Percentiles rank a stretch among this genome's conserved stretches.
Evolutionary conservation across 1,284 basidiomycete genomes (phyloP).

Genomic region (Pseudozyma pruni): DNA sequence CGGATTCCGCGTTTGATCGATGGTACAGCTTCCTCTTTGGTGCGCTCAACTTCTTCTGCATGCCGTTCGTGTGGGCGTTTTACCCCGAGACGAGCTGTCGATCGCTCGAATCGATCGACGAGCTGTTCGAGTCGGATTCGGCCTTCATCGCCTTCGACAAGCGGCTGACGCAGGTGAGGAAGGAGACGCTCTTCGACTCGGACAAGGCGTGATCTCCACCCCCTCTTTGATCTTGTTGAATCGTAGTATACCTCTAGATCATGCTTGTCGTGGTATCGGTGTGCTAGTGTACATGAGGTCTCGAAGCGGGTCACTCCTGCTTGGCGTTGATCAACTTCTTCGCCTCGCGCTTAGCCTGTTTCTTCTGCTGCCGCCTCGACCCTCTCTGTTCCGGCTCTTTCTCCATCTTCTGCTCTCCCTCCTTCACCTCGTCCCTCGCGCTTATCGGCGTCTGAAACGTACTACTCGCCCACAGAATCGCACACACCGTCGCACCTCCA

Average conservation of each 20-base stretch:
- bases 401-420: neutral
- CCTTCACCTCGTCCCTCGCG: slow-evolving; percentile 9
- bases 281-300: neutral
- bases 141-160: slow-evolving; percentile 33
- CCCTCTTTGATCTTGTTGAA: no score
- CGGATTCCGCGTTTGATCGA: neutral
- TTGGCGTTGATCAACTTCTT: slow-evolving; percentile 28
- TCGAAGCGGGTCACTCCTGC: neutral
- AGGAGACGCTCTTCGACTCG: neutral
- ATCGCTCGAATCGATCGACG: slow-evolving; percentile 36
- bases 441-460: slow-evolving; percentile 12
- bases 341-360: slow-evolving; percentile 38
- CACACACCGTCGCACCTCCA: slow-evolving; percentile 15
- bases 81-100: slow-evolving; percentile 39
- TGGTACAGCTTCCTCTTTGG: slow-evolving; percentile 27
- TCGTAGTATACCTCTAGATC: no score
- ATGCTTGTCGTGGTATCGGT: neutral
- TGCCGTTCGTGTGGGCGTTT: slow-evolving; percentile 33
- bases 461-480: slow-evolving; percentile 37
- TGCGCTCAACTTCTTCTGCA: slow-evolving; percentile 37
- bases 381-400: slow-evolving; percentile 2
- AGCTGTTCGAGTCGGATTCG: slow-evolving; percentile 28
- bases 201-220: neutral
- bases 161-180: slow-evolving; percentile 6
- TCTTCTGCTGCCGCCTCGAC: slow-evolving; percentile 29